A percentile compares a stretch with the other conserved stretches of the same genome.
phyloP scores from a whole-genome alignment of 257 asterid genomes.

The Plantago elongata region DNA sequence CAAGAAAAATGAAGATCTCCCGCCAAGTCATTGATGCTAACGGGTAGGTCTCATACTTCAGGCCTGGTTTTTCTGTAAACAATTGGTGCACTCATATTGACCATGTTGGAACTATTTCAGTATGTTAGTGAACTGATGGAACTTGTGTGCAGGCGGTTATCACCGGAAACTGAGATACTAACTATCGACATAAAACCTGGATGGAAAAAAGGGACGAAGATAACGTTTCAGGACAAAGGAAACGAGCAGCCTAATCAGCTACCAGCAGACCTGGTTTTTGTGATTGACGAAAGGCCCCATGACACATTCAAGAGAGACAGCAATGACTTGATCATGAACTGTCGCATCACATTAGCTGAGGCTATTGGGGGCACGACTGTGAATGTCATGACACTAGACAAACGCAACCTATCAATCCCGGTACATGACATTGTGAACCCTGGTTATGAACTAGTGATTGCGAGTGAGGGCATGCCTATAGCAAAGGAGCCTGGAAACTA shows the following conservation, averaged over 20 bases:
- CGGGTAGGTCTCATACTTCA: conserved; percentile 34
- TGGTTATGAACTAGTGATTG: conserved; percentile 53
- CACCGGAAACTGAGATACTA: conserved; percentile 52
- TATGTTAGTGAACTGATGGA: not conserved
- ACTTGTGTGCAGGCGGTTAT: conserved; percentile 35
- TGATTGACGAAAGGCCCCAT: conserved; percentile 86
- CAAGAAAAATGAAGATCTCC: conserved; percentile 85
- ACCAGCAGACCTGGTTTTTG: conserved; percentile 79
- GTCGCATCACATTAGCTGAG: conserved; percentile 42
- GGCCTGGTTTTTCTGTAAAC: too few relatives aligned
- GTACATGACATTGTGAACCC: conserved; percentile 35
- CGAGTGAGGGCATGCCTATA: conserved; percentile 80
- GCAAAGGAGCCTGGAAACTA: conserved; percentile 44
- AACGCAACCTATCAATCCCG: conserved; percentile 50
- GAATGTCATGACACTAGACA: conserved; percentile 42
- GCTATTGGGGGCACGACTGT: conserved; percentile 63
- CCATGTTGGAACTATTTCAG: not conserved
- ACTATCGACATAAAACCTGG: conserved; percentile 83
- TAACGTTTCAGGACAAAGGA: conserved; percentile 86
- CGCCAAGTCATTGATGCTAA: conserved; percentile 56
- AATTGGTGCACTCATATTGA: too few relatives aligned
- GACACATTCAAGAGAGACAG: conserved; percentile 56
- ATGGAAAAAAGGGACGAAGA: conserved; percentile 88
- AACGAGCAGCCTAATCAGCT: conserved; percentile 74
- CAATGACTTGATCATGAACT: conserved; percentile 50